Conservation (phyloP, 768 basidiomycete genomes). For the Boletus speciosus region DNA sequence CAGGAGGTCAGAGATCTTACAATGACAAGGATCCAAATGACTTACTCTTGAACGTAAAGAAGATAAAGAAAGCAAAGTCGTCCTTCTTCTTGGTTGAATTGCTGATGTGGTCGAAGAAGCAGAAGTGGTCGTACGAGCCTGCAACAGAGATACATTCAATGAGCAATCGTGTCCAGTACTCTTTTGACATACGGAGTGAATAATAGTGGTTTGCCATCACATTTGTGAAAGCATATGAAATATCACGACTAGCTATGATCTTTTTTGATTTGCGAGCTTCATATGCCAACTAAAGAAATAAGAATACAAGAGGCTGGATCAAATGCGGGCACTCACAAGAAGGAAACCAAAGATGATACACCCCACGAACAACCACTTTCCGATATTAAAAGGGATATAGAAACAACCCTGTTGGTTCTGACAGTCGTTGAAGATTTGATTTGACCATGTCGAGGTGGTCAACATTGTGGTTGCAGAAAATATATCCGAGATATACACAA, state of each 20-base stretch:
- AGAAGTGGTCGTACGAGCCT: slow-evolving; percentile 97
- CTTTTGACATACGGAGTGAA: slow-evolving; percentile 73
- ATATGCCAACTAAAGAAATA: slow-evolving; percentile 67
- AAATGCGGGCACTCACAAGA: slow-evolving; percentile 50
- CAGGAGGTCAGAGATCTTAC: not conserved
- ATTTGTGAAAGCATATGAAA: slow-evolving; percentile 97
- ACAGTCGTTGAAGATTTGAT: slow-evolving; percentile 83
- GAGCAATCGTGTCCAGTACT: not conserved
- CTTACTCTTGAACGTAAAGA: slow-evolving; percentile 98
- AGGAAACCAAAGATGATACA: slow-evolving; percentile 99
- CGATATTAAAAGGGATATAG: slow-evolving; percentile 81
- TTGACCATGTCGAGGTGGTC: slow-evolving; percentile 85
- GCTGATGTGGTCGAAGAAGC: slow-evolving; percentile 95
- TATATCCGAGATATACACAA: slow-evolving; percentile 96
- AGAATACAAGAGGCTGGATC: slow-evolving; percentile 1
- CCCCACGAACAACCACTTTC: slow-evolving; percentile 95
- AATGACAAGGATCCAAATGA: slow-evolving; percentile 7
- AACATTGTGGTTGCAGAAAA: slow-evolving; percentile 98
- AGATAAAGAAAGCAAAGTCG: slow-evolving; percentile 98
- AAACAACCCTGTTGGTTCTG: slow-evolving; percentile 63
- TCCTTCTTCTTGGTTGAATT: slow-evolving; percentile 95
- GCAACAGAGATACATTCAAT: not conserved
- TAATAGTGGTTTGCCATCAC: slow-evolving; percentile 97
- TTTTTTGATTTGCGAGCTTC: slow-evolving; percentile 90
- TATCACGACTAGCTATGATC: slow-evolving; percentile 93